Conservation (phyloP, 495 filamentous ascomycete genomes). For the Aspergillus steynii region DNA sequence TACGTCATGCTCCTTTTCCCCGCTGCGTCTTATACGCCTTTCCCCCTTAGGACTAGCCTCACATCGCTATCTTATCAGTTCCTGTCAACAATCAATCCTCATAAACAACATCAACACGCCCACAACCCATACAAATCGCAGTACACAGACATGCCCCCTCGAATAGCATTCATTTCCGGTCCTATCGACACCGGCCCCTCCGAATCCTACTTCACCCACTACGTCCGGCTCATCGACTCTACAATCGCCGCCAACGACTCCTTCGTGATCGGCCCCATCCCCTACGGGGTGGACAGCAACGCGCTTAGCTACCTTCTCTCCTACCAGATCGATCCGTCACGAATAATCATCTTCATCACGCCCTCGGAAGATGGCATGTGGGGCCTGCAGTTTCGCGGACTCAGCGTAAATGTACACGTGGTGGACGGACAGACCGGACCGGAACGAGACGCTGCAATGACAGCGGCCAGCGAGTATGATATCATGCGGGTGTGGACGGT, state of each 20-base stretch:
- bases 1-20: too few species aligned
- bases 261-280: slow-evolving; percentile 29
- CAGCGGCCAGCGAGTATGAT: slow-evolving; percentile 29
- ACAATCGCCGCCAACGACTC: slow-evolving; percentile 20
- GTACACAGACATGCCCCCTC: neutral
- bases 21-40: too few species aligned
- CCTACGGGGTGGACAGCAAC: slow-evolving; percentile 27
- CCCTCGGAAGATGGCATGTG: slow-evolving; percentile 19
- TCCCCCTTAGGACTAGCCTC: too few species aligned
- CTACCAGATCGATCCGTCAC: slow-evolving; percentile 20
- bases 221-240: slow-evolving; percentile 20
- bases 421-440: slow-evolving; percentile 21
- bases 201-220: slow-evolving; percentile 26
- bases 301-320: slow-evolving; percentile 30
- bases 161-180: slow-evolving; percentile 31
- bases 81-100: neutral
- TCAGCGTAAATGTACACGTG: slow-evolving; percentile 21
- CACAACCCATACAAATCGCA: too few species aligned
- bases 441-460: slow-evolving; percentile 31
- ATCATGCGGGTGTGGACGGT: slow-evolving; percentile 26
- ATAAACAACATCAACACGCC: neutral
- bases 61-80: too few species aligned
- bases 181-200: slow-evolving; percentile 26
- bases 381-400: slow-evolving; percentile 17
- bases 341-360: slow-evolving; percentile 30